phyloP scores from a whole-genome alignment of 169 alveolate species.

The Cryptosporidium canis region DNA sequence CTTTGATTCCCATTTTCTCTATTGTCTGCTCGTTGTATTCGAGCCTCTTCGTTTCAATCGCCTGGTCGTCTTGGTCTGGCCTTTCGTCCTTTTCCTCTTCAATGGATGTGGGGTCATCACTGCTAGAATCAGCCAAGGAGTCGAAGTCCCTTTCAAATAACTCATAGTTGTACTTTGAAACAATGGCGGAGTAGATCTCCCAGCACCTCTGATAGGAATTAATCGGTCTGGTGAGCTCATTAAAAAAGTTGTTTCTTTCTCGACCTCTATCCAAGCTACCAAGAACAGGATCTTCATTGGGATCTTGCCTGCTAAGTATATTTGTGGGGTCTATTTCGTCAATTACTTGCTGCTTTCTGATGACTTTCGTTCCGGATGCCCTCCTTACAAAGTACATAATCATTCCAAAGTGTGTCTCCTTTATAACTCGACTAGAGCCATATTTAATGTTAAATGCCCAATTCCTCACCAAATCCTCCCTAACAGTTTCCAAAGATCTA shows the following conservation, averaged over 20 bases:
- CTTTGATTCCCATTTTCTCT: constrained; percentile 2
- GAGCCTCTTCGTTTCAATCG: neutral
- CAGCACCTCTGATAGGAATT: constrained; percentile 2
- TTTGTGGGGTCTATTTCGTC: neutral
- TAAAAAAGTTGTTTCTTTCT: neutral
- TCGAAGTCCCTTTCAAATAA: constrained; percentile 26
- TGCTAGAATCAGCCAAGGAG: neutral
- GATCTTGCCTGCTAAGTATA: neutral
- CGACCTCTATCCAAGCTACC: neutral
- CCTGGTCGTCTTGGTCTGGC: neutral
- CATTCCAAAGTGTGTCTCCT: neutral
- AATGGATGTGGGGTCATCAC: neutral
- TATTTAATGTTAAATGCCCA: constrained; percentile 70
- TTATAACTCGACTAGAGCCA: constrained; percentile 6
- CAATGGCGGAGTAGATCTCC: constrained; percentile 18
- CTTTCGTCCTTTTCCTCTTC: neutral
- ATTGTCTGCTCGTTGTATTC: constrained; percentile 1
- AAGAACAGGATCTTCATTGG: neutral
- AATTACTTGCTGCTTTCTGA: neutral
- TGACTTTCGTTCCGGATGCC: neutral
- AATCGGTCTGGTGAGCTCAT: neutral
- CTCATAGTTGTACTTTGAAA: neutral
- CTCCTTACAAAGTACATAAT: constrained; percentile 4
- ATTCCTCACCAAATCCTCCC: constrained; percentile 46
- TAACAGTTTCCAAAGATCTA: neutral